A percentile compares a stretch with the other conserved stretches of the same genome.
Conservation (phyloP, 2,329 filamentous ascomycete genomes). For the Botryosphaeria dothidea region DNA sequence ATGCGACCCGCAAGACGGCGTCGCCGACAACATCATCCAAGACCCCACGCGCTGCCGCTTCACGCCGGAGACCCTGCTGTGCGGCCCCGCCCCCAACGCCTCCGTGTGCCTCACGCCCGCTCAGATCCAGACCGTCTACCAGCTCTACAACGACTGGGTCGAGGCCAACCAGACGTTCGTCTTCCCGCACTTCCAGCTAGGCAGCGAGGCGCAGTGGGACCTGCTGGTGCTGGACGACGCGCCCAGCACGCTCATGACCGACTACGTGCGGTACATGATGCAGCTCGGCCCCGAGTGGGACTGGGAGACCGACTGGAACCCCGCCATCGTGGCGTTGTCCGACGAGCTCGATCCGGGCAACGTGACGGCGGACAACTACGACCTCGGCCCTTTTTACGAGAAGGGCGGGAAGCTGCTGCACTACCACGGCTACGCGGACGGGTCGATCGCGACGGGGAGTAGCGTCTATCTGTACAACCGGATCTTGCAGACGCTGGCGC, state of each 20-base stretch:
- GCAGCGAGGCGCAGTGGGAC: neutral
- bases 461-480: conserved; percentile 56
- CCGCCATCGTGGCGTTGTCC: conserved; percentile 35
- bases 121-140: neutral
- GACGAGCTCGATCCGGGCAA: conserved; percentile 48
- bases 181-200: neutral
- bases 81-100: neutral
- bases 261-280: neutral
- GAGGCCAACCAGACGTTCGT: neutral
- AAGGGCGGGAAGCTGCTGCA: conserved; percentile 38
- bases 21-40: neutral
- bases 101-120: neutral
- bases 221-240: conserved; percentile 17
- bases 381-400: neutral
- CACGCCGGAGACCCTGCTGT: neutral
- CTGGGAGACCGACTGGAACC: conserved; percentile 32
- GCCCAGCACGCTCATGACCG: neutral
- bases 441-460: conserved; percentile 51
- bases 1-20: neutral
- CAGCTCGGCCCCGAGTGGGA: conserved; percentile 16
- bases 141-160: neutral
- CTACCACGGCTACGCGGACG: conserved; percentile 48
- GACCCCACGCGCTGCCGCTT: neutral
- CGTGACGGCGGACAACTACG: conserved; percentile 50
- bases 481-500: conserved; percentile 37